These are phyloP conservation scores for Sistotremastrum niveocremeum DNA, from an alignment of 768 basidiomycete genomes.

Conservation along the genomic window DNA sequence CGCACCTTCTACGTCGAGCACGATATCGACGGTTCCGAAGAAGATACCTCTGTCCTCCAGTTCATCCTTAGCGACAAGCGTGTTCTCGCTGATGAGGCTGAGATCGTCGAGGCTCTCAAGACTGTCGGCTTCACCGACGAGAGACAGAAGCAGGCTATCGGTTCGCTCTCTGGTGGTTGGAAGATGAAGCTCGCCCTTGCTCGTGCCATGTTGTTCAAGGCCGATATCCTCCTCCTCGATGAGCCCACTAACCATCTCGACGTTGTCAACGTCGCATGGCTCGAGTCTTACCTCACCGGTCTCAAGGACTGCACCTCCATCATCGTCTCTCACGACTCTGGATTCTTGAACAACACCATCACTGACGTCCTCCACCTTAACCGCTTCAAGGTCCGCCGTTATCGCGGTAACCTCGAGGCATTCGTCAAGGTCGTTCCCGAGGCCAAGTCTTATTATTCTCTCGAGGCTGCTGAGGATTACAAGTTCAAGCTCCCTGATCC, in stretches of 20 bases:
- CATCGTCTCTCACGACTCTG: constrained; percentile 96
- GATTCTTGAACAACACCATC: constrained; percentile 97
- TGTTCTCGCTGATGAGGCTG: constrained; percentile 52
- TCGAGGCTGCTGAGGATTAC: constrained; percentile 93
- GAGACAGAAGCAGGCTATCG: constrained; percentile 76
- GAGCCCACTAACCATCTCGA: constrained; percentile 97
- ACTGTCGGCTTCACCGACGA: constrained; percentile 88
- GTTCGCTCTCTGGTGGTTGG: constrained; percentile 94
- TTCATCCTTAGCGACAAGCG: constrained; percentile 84
- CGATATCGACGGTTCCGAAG: constrained; percentile 95
- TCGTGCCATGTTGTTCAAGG: constrained; percentile 95
- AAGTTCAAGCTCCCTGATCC: constrained; percentile 97
- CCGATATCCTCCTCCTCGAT: constrained; percentile 91
- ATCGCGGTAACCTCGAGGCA: constrained; percentile 88
- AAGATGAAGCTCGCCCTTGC: constrained; percentile 99
- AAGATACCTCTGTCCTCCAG: constrained; percentile 75
- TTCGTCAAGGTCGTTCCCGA: constrained; percentile 93
- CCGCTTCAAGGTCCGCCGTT: constrained; percentile 94
- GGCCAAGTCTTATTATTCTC: constrained; percentile 95
- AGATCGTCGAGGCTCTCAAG: constrained; percentile 67
- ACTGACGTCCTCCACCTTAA: constrained; percentile 96
- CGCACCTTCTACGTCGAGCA: constrained; percentile 99
- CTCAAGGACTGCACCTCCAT: constrained; percentile 91
- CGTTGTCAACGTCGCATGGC: constrained; percentile 94
- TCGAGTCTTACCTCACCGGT: constrained; percentile 82